These are phyloP conservation scores for Parachaetomium inaequale DNA, from an alignment of 495 filamentous ascomycete genomes.

Conservation along the genomic window DNA sequence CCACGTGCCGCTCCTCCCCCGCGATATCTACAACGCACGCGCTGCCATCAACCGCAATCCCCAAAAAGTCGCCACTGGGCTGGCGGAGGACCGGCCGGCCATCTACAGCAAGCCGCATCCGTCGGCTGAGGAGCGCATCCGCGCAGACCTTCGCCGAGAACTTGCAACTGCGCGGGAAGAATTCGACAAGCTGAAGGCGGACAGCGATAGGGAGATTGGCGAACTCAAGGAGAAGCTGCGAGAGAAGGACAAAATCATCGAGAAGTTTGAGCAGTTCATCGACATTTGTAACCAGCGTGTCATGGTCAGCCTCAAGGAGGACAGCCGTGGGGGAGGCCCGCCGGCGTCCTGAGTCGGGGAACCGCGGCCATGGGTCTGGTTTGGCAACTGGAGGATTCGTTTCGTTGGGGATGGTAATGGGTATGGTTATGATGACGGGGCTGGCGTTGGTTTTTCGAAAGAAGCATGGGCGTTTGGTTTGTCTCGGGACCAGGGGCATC, in stretches of 20 bases:
- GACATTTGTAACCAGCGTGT: constrained; percentile 58
- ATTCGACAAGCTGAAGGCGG: constrained; percentile 42
- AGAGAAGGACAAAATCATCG: constrained; percentile 53
- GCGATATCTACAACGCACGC: constrained; percentile 57
- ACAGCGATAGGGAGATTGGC: constrained; percentile 48
- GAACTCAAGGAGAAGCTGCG: constrained; percentile 46
- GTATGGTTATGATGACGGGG: neutral
- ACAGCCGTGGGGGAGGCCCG: constrained; percentile 20
- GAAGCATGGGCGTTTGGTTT: constrained; percentile 8
- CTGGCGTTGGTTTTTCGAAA: neutral
- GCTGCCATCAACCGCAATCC: constrained; percentile 57
- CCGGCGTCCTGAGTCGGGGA: neutral
- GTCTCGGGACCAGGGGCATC: neutral
- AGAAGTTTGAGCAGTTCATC: constrained; percentile 58
- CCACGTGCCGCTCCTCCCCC: constrained; percentile 50
- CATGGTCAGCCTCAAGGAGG: constrained; percentile 45
- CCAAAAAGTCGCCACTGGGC: constrained; percentile 49
- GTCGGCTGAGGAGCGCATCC: constrained; percentile 53
- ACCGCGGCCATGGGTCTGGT: too few relatives aligned
- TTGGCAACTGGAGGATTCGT: neutral
- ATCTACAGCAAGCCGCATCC: constrained; percentile 57
- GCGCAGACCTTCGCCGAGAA: constrained; percentile 51
- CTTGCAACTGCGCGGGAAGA: constrained; percentile 49
- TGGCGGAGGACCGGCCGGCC: constrained; percentile 50
- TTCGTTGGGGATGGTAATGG: neutral